These are phyloP conservation scores for Wickerhamiella slavikovae DNA, from an alignment of 805 yeast genomes.

Conservation along the genomic window DNA sequence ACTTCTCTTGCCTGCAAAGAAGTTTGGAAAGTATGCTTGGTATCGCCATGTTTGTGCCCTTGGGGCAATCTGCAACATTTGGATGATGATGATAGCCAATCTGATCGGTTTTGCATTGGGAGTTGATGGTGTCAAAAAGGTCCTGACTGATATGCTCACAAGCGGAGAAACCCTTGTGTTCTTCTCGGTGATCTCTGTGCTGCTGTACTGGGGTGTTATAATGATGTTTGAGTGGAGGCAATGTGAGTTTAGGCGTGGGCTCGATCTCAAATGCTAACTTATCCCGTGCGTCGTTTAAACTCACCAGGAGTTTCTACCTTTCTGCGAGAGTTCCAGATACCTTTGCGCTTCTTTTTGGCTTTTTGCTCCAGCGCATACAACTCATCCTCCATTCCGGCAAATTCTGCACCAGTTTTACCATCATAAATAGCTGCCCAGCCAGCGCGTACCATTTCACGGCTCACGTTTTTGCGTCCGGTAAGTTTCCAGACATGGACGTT, in stretches of 20 bases:
- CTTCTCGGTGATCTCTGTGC: constrained; percentile 40
- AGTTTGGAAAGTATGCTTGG: constrained; percentile 33
- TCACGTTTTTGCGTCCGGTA: constrained; percentile 58
- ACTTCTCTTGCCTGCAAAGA: constrained; percentile 16
- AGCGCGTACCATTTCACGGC: constrained; percentile 63
- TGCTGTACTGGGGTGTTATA: constrained; percentile 69
- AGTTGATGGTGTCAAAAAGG: constrained; percentile 52
- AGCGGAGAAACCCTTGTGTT: constrained; percentile 43
- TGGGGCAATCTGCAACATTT: constrained; percentile 77
- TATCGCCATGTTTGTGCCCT: constrained; percentile 64
- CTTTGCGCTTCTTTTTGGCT: constrained; percentile 37
- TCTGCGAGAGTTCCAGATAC: constrained; percentile 41
- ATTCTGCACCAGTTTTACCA: constrained; percentile 60
- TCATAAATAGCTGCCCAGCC: constrained; percentile 86
- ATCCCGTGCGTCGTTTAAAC: constrained; percentile 25
- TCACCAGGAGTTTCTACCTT: constrained; percentile 56
- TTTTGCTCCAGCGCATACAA: constrained; percentile 38
- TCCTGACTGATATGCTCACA: constrained; percentile 49
- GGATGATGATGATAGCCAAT: constrained; percentile 98
- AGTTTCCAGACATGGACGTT: constrained; percentile 40
- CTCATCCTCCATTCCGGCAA: constrained; percentile 49
- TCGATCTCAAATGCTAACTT: constrained; percentile 54
- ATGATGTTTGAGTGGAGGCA: constrained; percentile 90
- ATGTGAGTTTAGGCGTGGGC: constrained; percentile 63
- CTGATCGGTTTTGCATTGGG: constrained; percentile 90